A percentile compares a stretch with the other conserved stretches of the same genome.
phyloP scores from a whole-genome alignment of 2,329 filamentous ascomycete species.

The Ophiostoma piceae region DNA sequence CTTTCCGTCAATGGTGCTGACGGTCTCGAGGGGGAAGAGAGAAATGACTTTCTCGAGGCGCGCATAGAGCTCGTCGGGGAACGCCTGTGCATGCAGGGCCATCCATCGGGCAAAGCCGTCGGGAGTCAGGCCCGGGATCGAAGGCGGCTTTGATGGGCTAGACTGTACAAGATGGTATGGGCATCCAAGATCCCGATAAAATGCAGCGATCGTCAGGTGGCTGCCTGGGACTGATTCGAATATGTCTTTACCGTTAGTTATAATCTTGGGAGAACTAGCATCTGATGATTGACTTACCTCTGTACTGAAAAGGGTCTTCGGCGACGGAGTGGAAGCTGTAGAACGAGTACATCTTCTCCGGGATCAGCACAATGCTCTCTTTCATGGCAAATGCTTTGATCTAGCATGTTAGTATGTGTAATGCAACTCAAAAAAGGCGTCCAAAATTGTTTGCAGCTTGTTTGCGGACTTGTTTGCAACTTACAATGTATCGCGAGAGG shows the following conservation, averaged over 20 bases:
- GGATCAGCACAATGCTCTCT: constrained; percentile 47
- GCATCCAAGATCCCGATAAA: constrained; percentile 52
- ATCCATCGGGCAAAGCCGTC: constrained; percentile 68
- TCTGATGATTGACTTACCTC: constrained; percentile 28
- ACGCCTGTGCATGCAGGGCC: constrained; percentile 65
- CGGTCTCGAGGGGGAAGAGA: constrained; percentile 60
- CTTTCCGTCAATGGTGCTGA: constrained; percentile 51
- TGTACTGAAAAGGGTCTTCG: constrained; percentile 63
- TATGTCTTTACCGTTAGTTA: constrained; percentile 38
- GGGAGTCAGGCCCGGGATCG: constrained; percentile 60
- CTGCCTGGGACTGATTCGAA: constrained; percentile 40
- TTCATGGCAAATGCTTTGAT: constrained; percentile 6
- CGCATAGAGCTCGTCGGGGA: constrained; percentile 68
- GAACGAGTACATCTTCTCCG: constrained; percentile 67
- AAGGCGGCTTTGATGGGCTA: constrained; percentile 47
- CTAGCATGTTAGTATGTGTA: constrained; percentile 1
- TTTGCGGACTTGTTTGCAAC: constrained; percentile 27
- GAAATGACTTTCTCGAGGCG: constrained; percentile 64
- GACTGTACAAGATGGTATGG: constrained; percentile 62
- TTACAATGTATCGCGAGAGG: constrained; percentile 67
- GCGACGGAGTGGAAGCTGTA: constrained; percentile 62
- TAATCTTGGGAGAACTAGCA: constrained; percentile 16
- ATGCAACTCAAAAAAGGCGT: background rate
- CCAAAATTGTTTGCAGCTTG: no score
- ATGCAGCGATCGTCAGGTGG: constrained; percentile 32